phyloP scores from a whole-genome alignment of 768 basidiomycete species.

The Lentinula aciculospora region DNA sequence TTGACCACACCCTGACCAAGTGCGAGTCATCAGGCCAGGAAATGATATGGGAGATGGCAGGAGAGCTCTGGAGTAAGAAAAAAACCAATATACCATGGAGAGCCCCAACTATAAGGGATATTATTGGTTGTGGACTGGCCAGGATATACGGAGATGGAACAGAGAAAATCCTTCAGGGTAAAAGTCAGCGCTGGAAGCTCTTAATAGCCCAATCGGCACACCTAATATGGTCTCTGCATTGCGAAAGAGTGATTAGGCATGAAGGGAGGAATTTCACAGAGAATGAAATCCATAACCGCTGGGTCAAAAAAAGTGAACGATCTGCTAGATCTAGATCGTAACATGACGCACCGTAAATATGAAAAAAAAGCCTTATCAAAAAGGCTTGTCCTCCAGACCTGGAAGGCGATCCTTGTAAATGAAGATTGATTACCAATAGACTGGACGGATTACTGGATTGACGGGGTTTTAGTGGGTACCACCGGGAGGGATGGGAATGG shows the following conservation, averaged over 20 bases:
- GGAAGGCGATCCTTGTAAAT: not conserved
- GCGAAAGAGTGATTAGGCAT: slow-evolving; percentile 17
- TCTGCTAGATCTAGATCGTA: not conserved
- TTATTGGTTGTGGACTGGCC: slow-evolving; percentile 14
- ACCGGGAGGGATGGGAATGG: not conserved
- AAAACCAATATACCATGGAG: not conserved
- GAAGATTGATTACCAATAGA: slow-evolving; percentile 7
- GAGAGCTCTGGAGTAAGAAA: slow-evolving; percentile 14
- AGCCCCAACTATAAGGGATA: slow-evolving; percentile 10
- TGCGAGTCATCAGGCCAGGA: slow-evolving; percentile 16
- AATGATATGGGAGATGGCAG: slow-evolving; percentile 15
- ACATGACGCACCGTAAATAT: slow-evolving; percentile 3
- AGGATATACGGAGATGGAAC: not conserved
- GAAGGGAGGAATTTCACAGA: slow-evolving; percentile 6
- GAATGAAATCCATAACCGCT: slow-evolving; percentile 4
- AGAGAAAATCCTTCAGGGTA: slow-evolving; percentile 6
- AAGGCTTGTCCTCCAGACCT: not conserved
- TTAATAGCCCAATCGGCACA: slow-evolving; percentile 21
- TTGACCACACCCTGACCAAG: slow-evolving; percentile 22
- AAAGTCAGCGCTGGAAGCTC: slow-evolving; percentile 16
- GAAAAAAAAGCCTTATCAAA: slow-evolving; percentile 9
- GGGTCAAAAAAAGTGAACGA: slow-evolving; percentile 5
- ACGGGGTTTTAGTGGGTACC: slow-evolving; percentile 18
- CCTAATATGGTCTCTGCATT: slow-evolving; percentile 23
- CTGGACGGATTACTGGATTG: slow-evolving; percentile 3